Base-by-base conservation (phyloP, 176 grass and related monocot species). In the Canna indica region DNA sequence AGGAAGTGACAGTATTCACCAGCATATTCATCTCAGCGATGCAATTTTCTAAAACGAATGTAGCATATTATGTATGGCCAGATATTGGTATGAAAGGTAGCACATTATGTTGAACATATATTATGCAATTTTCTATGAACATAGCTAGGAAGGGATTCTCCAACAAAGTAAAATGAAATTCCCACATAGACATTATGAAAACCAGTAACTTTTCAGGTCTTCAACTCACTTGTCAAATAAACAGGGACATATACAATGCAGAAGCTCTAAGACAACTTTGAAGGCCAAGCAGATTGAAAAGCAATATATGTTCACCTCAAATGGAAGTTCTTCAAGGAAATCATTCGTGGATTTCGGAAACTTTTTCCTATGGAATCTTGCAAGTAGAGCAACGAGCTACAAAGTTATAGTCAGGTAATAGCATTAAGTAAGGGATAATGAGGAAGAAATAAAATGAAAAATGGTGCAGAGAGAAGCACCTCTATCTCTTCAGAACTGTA, bases 291-390 rank as follows among this genome's bases (percentile, higher is more conserved):
- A 15, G 12, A 13, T 13, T 4, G 13, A 7, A 27, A 68, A 45
- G 64, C 9, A 28, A 39, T 7, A 68, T 68, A 28, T 9, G 6
- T 16, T 13, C 46, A 68, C 66, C 66, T 68, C 66, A 26, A 3
- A 9, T 68, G 66, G 33, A 68, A 39, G 41, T 45, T 68, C 66
- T 68, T 46, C 46, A 27, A 68, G 25, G 29, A 17, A 27, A 28
- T 46, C 36, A 16, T 45, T 41, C 1, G 10, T 11, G 22, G 20
- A 24, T 44, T 17, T 45, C 24, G 66, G 66, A 45, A 68, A 68
- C 66, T 68, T 68, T 45, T 68, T 68, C 36, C 66, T 68, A 35
- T 68, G 66, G 39, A 68, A 68, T 68, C 66, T 68, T 6, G 38
- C 39, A 28, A 68, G 66, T 45, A 68, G n/a, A 46, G 66, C 36